Percentiles rank a stretch among this genome's conserved stretches.
Evolutionary conservation across 1,284 basidiomycete species (phyloP).

Genomic region (Chalciporus sp.): DNA sequence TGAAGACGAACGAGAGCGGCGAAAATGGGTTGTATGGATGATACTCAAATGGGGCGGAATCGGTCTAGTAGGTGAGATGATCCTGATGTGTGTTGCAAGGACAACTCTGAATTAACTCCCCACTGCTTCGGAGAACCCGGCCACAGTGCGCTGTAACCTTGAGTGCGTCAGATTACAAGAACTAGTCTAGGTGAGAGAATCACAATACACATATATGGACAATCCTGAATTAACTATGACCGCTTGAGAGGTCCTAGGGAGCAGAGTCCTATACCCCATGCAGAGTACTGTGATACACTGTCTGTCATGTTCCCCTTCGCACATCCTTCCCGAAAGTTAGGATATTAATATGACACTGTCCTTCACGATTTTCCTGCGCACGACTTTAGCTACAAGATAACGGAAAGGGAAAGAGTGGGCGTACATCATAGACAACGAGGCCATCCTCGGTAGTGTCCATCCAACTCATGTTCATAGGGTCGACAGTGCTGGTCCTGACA

Average conservation of each 20-base stretch:
- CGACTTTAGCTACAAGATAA: conserved; percentile 6
- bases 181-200: not conserved
- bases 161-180: not conserved
- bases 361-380: conserved; percentile 32
- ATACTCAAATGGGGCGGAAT: conserved; percentile 51
- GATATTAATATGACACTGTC: conserved; percentile 36
- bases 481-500: conserved; percentile 36
- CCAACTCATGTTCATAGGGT: conserved; percentile 34
- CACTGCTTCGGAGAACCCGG: not conserved
- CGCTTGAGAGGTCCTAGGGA: not conserved
- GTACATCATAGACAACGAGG: conserved; percentile 34
- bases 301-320: conserved; percentile 14
- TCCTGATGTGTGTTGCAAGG: conserved; percentile 1
- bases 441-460: conserved; percentile 37
- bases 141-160: not conserved
- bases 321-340: conserved; percentile 36
- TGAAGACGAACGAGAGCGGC: conserved; percentile 65
- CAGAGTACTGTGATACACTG: not conserved
- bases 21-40: conserved; percentile 73
- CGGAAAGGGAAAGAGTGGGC: conserved; percentile 5
- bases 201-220: not conserved
- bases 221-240: not conserved
- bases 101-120: not conserved
- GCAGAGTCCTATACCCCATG: not conserved
- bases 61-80: not conserved